Base-by-base conservation (phyloP, 1,139 yeast species). In the Pichia sorboxylosa region DNA sequence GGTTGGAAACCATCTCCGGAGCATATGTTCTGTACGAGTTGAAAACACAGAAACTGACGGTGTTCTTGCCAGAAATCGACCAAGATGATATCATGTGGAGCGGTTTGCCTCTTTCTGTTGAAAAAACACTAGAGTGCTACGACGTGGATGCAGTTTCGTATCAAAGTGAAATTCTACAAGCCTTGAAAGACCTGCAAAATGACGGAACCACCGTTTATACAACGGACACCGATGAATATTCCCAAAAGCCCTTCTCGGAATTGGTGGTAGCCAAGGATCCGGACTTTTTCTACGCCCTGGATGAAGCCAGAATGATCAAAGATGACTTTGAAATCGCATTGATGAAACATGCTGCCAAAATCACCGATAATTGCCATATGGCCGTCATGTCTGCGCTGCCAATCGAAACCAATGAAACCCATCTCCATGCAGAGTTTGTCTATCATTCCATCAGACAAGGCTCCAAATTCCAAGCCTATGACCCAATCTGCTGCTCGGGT, bases 361-460 rank as follows among this genome's bases (percentile, higher is more conserved):
- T 90, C 50, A 79, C 94, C 15, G 96, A 85, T 51, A 79, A 78
- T 40, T 79, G 93, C 32, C 98, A 90, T 55, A 55, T 69, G 24
- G 94, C 94, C 0, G 95, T 84, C 28, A 85, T 90, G 96, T 75
- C 85, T 17, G 94, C 96, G 1, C 53, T 80, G 28, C 94, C 94
- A 7, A 83, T 85, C 39, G 94, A 84, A 55, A 66, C 70, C 23
- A 79, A 79, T 41, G 98, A 90, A 57, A 75, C 87, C 13, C 97
- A 90, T 51, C 73, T 90, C 33, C 96, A 90, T 51, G 97, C 97
- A 3, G 97, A 87, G 53, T 90, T 90, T 54, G 69, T 81, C 40
- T 90, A 90, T 55, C 97, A 90, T 57, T 83, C 95, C 3, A 69
- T 83, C 44, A 76, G 97, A 48, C 96, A 87, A 57, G 97, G 97